Base-by-base conservation (phyloP, 441 rosid species). In the Pelargonium myrrhifolium region DNA sequence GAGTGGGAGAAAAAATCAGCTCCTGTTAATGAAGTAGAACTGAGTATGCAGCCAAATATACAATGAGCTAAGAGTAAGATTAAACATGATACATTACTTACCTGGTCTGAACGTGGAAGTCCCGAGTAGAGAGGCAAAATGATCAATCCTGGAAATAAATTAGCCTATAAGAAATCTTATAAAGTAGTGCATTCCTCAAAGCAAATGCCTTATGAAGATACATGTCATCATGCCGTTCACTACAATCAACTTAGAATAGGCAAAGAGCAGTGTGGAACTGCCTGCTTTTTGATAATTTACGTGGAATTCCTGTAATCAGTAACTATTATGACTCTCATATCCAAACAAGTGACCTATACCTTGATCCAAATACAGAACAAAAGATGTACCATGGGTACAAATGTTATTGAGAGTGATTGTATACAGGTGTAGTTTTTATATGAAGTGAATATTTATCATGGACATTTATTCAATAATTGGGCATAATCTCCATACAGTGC, bases 81-180 rank as follows among this genome's bases (percentile, higher is more conserved):
- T 26, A 17, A 53, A 75, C 17, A 68, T 6, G 21, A 20, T 24
- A 66, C 31, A 64, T 51, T 14, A 49, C 69, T 35, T 70, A 92
- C 99, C 96, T 94, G 98, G 12, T 89, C 96, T 3, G 84, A 74
- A 18, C 88, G 97, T 24, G 99, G 67, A 74, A 92, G 96, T 66
- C 98, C 98, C 0, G 99, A 92, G 78, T 85, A 94, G 73, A 94
- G 72, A 65, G 98, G 98, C 79, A 89, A 75, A 83, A 84, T 68
- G 42, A 87, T 79, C 75, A 94, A 80, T 66, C 96, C 99, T 91
- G 95, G 68, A 81, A 83, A 69, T n/a, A 51, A 72, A 62, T 61
- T 21, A 64, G 55, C 75, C 68, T 11, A 66, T 35, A 56, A 68
- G 21, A 21, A 45, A 58, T 45, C 28, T 53, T n/a, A 37, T 59